Conservation (phyloP, 2,329 filamentous ascomycete genomes). For the Pseudogymnoascus sp. region DNA sequence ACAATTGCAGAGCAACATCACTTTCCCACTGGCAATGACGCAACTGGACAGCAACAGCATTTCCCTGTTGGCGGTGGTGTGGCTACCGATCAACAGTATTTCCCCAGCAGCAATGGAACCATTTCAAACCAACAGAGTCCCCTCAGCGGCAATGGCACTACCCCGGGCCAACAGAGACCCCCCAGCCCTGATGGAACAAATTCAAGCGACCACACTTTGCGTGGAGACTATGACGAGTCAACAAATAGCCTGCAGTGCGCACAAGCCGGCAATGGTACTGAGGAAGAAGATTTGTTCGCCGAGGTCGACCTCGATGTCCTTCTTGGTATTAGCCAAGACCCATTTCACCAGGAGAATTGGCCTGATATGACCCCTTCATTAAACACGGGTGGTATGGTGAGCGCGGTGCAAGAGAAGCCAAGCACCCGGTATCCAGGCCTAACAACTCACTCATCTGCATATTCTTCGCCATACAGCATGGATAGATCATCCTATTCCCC, state of each 20-base stretch:
- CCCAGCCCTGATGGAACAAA: not conserved
- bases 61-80: not conserved
- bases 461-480: not conserved
- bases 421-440: not conserved
- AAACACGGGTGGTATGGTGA: not conserved
- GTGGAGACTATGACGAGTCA: not conserved
- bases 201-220: not conserved
- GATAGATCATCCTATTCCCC: not conserved
- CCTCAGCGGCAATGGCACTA: not conserved
- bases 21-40: not conserved
- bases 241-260: no score
- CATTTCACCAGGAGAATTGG: not conserved
- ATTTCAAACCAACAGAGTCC: not conserved
- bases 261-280: not conserved
- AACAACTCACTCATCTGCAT: not conserved
- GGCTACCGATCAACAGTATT: not conserved
- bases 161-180: not conserved
- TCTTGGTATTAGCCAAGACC: not conserved
- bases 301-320: not conserved
- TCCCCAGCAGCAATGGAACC: not conserved
- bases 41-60: not conserved
- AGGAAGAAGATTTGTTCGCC: not conserved
- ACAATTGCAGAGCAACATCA: not conserved
- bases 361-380: not conserved
- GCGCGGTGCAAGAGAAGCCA: not conserved